Percentiles rank a stretch among this genome's conserved stretches.
phyloP scores from a whole-genome alignment of 2,329 filamentous ascomycete genomes.

The Zarea fungicola region DNA sequence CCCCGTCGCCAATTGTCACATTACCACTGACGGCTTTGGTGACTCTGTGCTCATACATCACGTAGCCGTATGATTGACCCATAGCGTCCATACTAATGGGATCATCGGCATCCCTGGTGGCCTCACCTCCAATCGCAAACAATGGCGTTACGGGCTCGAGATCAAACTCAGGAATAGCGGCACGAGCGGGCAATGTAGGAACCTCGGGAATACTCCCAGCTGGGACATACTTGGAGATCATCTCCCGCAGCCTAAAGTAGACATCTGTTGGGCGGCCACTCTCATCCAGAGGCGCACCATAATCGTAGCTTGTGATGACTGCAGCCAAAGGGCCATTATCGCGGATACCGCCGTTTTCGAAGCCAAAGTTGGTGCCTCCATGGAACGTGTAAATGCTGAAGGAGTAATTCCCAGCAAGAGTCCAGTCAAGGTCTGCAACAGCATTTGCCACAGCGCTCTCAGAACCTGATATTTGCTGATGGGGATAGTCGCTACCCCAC shows the following conservation, averaged over 20 bases:
- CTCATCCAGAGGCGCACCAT: conserved; percentile 45
- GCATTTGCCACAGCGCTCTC: conserved; percentile 21
- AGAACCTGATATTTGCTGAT: conserved; percentile 28
- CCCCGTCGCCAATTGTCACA: conserved; percentile 36
- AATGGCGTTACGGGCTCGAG: conserved; percentile 32
- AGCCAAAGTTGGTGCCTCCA: conserved; percentile 46
- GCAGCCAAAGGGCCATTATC: conserved; percentile 30
- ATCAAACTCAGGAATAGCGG: conserved; percentile 30
- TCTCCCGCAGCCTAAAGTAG: conserved; percentile 35
- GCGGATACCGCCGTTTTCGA: conserved; percentile 42
- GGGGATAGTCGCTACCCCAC: conserved; percentile 35
- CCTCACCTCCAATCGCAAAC: conserved; percentile 29
- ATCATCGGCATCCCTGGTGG: conserved; percentile 18
- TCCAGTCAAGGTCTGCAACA: conserved; percentile 31
- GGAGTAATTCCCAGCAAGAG: conserved; percentile 33
- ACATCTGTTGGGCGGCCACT: conserved; percentile 40
- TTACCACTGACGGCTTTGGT: conserved; percentile 23
- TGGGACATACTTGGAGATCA: conserved; percentile 33
- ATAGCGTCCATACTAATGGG: conserved; percentile 42
- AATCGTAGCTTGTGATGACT: conserved; percentile 46
- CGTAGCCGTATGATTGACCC: conserved; percentile 39
- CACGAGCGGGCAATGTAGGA: conserved; percentile 26
- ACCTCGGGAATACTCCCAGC: conserved; percentile 32
- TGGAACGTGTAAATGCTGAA: conserved; percentile 51
- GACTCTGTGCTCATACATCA: conserved; percentile 36